A percentile compares a stretch with the other conserved stretches of the same genome.
Conservation (phyloP, 306 rosid species). For the Abrus pulchellus region DNA sequence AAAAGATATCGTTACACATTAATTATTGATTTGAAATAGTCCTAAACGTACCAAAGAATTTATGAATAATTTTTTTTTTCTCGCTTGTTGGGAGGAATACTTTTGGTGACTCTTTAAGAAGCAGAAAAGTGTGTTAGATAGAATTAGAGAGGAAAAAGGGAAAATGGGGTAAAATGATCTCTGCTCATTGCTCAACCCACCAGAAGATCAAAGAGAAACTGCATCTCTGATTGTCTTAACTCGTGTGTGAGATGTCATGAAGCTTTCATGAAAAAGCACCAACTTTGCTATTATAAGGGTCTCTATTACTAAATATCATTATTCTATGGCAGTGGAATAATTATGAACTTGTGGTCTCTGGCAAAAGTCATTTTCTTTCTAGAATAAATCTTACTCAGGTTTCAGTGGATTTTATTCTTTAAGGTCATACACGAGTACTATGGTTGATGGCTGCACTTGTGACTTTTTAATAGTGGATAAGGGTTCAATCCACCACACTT, state of each 20-base stretch:
- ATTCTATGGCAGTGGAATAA: conserved; percentile 45
- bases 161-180: conserved; percentile 6
- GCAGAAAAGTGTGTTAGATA: conserved; percentile 48
- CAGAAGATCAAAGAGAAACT: conserved; percentile 7
- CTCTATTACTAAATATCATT: neutral
- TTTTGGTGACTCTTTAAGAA: conserved; percentile 65
- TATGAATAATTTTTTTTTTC: neutral
- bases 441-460: conserved; percentile 39
- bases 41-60: neutral
- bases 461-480: conserved; percentile 47
- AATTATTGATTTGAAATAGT: neutral
- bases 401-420: neutral
- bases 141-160: neutral
- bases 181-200: neutral
- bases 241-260: neutral
- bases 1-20: neutral
- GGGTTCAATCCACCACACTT: conserved; percentile 16
- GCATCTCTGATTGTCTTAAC: conserved; percentile 36
- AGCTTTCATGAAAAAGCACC: conserved; percentile 29
- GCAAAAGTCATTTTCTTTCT: conserved; percentile 40
- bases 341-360: conserved; percentile 9
- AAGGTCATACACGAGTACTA: conserved; percentile 22
- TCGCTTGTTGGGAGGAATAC: conserved; percentile 45
- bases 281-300: neutral
- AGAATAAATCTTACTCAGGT: neutral